A percentile compares a stretch with the other conserved stretches of the same genome.
phyloP scores from a whole-genome alignment of 352 stramenopile species.

The Lagenidium sp. region DNA sequence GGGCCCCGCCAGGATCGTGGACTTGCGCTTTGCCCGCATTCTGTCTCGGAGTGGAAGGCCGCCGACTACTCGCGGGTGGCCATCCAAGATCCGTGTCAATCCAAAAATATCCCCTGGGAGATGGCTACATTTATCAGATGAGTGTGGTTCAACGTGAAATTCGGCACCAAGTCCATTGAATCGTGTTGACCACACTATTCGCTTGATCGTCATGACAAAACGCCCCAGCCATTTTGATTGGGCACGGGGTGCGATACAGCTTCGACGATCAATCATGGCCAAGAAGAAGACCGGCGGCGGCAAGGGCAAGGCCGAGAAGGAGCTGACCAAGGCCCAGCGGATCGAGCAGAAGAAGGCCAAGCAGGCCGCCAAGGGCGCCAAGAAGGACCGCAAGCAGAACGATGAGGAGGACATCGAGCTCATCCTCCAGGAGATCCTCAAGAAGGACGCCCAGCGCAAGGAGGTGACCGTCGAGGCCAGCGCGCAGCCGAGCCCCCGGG shows the following conservation, averaged over 20 bases:
- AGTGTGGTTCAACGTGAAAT: no score
- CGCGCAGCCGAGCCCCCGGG: conserved; percentile 50
- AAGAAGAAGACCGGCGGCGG: conserved; percentile 43
- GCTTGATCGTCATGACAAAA: no score
- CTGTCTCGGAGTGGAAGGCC: no score
- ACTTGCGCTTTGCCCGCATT: no score
- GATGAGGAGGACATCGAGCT: conserved; percentile 80
- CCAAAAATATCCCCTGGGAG: no score
- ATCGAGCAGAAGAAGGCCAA: conserved; percentile 82
- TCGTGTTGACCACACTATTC: no score
- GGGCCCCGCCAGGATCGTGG: no score
- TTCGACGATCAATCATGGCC: conserved; percentile 21
- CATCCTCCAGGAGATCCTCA: conserved; percentile 71
- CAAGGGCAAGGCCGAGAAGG: conserved; percentile 54
- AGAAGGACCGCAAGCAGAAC: conserved; percentile 71
- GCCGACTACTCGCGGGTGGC: no score
- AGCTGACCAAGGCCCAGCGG: conserved; percentile 57
- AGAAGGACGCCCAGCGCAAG: conserved; percentile 63
- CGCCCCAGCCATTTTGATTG: no score
- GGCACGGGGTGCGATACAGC: not conserved
- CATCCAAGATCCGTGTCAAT: no score
- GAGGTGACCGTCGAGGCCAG: conserved; percentile 44
- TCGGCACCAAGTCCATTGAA: no score
- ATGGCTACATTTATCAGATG: no score
- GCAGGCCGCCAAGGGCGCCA: conserved; percentile 56